A percentile compares a stretch with the other conserved stretches of the same genome.
Conservation (phyloP, 441 rosid genomes). For the Gossypium gossypioides region DNA sequence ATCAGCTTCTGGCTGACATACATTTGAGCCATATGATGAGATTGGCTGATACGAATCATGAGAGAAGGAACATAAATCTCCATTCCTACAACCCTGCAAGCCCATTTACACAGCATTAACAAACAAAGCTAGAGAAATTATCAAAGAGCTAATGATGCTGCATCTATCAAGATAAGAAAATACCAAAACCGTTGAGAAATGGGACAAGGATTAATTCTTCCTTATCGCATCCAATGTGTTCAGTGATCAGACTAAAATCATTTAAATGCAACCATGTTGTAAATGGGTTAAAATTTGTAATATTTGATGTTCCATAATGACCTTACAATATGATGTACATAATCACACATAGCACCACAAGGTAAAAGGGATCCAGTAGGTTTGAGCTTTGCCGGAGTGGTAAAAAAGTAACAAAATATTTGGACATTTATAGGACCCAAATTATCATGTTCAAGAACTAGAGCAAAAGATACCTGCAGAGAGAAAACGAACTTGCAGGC, state of each 20-base stretch:
- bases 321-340: background rate
- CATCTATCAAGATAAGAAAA: background rate
- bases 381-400: background rate
- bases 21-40: conserved; percentile 20
- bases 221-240: background rate
- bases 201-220: background rate
- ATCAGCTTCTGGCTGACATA: conserved; percentile 55
- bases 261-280: background rate
- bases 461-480: conserved; percentile 45
- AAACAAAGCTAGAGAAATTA: background rate
- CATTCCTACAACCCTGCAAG: conserved; percentile 82
- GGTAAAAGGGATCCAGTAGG: background rate
- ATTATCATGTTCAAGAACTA: background rate
- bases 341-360: background rate
- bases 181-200: background rate
- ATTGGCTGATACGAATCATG: conserved; percentile 38
- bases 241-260: background rate
- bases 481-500: conserved; percentile 62
- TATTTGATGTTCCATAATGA: background rate
- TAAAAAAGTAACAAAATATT: background rate
- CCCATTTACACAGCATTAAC: background rate
- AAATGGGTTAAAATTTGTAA: conserved; percentile 1
- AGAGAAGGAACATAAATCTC: conserved; percentile 55
- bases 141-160: background rate
- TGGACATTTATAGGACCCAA: background rate